Evolutionary conservation across 2,329 filamentous ascomycete species (phyloP).

Genomic region (Aspergillus chevalieri): DNA sequence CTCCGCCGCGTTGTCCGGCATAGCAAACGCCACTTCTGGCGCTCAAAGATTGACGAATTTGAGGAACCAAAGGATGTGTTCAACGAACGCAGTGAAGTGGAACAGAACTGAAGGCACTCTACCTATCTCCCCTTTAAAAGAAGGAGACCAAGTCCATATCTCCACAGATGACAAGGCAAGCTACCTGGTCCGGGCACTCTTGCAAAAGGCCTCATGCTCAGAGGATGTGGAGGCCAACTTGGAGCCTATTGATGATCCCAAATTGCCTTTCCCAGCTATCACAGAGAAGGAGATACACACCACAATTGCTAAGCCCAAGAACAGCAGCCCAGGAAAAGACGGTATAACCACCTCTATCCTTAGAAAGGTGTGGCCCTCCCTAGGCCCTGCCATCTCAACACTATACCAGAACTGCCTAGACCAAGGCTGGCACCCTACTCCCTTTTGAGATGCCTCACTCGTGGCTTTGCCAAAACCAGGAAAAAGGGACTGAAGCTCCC

Average conservation of each 20-base stretch:
- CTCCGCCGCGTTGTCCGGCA: background rate
- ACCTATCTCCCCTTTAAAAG: background rate
- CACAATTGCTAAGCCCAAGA: background rate
- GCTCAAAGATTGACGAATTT: background rate
- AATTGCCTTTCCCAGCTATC: background rate
- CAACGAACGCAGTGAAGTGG: background rate
- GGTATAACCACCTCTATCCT: background rate
- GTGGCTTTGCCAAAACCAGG: background rate
- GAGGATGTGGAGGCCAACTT: background rate
- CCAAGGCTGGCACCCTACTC: background rate
- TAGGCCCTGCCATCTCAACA: background rate
- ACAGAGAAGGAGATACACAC: background rate
- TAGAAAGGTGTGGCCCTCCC: background rate
- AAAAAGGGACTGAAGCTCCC: background rate
- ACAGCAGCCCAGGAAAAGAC: background rate
- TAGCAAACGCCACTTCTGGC: background rate
- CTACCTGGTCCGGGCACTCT: background rate
- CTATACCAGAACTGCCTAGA: background rate
- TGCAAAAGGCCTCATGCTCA: background rate
- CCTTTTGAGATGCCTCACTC: background rate
- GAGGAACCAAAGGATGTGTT: background rate
- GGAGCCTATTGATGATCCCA: background rate
- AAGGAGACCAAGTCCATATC: background rate
- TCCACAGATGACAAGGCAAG: background rate
- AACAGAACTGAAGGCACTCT: background rate